phyloP scores from a whole-genome alignment of 2,329 filamentous ascomycete species.

The Dryadomyces quercus-mongolicae region DNA sequence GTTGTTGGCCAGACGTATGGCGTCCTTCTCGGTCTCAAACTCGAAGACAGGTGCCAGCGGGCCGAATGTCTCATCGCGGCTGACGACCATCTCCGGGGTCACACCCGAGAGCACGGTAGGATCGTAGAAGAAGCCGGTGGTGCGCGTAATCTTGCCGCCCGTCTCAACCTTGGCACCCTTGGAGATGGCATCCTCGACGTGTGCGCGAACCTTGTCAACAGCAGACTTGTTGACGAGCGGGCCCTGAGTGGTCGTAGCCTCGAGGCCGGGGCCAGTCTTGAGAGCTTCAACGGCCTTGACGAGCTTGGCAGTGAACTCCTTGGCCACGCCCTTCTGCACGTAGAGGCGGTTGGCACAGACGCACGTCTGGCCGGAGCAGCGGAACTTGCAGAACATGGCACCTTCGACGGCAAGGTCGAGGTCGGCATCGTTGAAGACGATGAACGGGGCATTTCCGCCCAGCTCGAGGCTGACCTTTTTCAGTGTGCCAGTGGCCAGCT shows the following conservation, averaged over 20 bases:
- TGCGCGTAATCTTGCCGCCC: constrained; percentile 33
- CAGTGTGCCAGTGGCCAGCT: constrained; percentile 43
- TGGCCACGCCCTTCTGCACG: constrained; percentile 12
- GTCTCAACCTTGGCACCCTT: constrained; percentile 12
- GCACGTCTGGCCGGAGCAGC: constrained; percentile 45
- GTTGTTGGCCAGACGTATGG: constrained; percentile 21
- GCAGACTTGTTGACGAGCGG: constrained; percentile 11
- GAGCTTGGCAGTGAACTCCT: constrained; percentile 12
- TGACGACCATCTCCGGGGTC: constrained; percentile 10
- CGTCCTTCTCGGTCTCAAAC: constrained; percentile 21
- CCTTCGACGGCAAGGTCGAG: constrained; percentile 42
- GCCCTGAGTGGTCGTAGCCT: constrained; percentile 9
- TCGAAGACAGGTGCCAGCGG: constrained; percentile 11
- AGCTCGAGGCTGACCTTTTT: constrained; percentile 55
- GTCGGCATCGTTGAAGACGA: constrained; percentile 52
- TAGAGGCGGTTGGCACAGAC: constrained; percentile 28
- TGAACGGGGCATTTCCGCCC: constrained; percentile 51
- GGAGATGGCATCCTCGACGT: constrained; percentile 10
- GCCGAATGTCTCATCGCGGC: constrained; percentile 13
- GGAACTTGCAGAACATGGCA: constrained; percentile 26
- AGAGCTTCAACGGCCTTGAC: constrained; percentile 8
- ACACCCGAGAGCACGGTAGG: constrained; percentile 55
- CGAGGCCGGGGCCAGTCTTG: constrained; percentile 8
- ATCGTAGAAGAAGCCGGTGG: constrained; percentile 54
- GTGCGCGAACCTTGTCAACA: constrained; percentile 11